phyloP scores from a whole-genome alignment of 495 filamentous ascomycete species.

The Penicillium riverlandense region DNA sequence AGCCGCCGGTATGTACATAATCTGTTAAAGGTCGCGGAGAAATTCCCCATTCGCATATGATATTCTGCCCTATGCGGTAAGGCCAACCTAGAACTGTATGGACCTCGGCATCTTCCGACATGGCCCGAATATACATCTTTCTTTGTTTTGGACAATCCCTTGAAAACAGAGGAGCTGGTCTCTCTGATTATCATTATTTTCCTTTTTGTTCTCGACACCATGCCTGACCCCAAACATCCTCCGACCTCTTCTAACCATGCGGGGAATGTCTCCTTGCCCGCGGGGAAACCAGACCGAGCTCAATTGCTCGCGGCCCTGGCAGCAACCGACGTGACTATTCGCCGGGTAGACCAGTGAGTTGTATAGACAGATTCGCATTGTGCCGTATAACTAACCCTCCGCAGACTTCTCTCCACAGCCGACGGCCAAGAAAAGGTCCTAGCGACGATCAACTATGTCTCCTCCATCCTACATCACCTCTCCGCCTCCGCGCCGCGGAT shows the following conservation, averaged over 20 bases:
- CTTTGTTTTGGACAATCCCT: no score
- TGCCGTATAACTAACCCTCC: conserved; percentile 3
- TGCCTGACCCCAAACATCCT: conserved; percentile 10
- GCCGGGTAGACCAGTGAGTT: conserved; percentile 31
- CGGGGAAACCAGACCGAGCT: conserved; percentile 9
- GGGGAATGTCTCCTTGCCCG: no score
- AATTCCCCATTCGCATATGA: no score
- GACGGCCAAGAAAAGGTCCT: conserved; percentile 28
- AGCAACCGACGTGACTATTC: conserved; percentile 27
- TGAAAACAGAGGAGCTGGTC: conserved; percentile 4
- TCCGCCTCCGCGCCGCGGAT: conserved; percentile 31
- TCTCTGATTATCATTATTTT: conserved; percentile 2
- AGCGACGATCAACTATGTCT: conserved; percentile 31
- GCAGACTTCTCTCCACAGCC: conserved; percentile 28
- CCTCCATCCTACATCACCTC: conserved; percentile 34
- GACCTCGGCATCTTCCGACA: no score
- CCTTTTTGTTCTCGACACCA: conserved; percentile 1
- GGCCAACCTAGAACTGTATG: no score
- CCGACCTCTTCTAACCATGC: no score
- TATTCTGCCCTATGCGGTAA: no score
- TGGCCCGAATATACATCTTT: no score
- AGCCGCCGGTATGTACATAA: no score
- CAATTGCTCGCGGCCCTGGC: conserved; percentile 24
- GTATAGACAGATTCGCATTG: background rate
- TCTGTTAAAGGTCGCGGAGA: no score